Evolutionary conservation across 257 asterid genomes (phyloP).

Genomic region (Scutellaria minor): DNA sequence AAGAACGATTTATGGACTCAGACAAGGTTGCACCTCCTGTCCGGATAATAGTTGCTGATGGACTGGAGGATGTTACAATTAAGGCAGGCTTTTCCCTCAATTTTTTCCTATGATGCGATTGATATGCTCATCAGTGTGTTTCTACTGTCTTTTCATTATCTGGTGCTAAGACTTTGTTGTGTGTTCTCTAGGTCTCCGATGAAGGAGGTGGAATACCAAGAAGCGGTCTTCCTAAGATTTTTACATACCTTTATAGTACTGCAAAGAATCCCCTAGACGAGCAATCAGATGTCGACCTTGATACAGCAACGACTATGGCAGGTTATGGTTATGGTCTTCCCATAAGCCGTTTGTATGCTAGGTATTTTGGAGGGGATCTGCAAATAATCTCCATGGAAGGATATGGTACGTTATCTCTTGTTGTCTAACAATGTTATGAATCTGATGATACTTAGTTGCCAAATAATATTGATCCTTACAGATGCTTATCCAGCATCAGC

Average conservation of each 20-base stretch:
- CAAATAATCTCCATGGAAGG: constrained; percentile 99
- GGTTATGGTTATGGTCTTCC: constrained; percentile 98
- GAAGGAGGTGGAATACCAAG: constrained; percentile 99
- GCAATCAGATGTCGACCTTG: constrained; percentile 65
- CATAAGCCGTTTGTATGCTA: constrained; percentile 90
- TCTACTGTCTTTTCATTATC: constrained; percentile 10
- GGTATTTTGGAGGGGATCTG: constrained; percentile 93
- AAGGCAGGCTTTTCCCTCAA: constrained; percentile 55
- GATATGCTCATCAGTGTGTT: background rate
- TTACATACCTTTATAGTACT: constrained; percentile 90
- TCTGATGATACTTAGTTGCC: background rate
- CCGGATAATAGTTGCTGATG: constrained; percentile 93
- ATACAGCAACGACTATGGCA: constrained; percentile 74
- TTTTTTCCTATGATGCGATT: background rate
- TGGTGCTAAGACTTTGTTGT: background rate
- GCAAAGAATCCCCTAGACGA: constrained; percentile 64
- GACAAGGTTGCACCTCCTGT: constrained; percentile 88
- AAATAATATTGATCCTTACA: too few species aligned
- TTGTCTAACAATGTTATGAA: constrained; percentile 2
- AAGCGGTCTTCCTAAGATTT: constrained; percentile 87
- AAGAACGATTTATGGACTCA: constrained; percentile 77
- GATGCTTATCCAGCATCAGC: too few species aligned
- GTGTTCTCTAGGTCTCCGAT: constrained; percentile 70
- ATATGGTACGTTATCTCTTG: constrained; percentile 59
- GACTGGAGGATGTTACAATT: constrained; percentile 92